These are phyloP conservation scores for Ascochyta clinopodiicola DNA, from an alignment of 2,329 filamentous ascomycete genomes.

Conservation along the genomic window DNA sequence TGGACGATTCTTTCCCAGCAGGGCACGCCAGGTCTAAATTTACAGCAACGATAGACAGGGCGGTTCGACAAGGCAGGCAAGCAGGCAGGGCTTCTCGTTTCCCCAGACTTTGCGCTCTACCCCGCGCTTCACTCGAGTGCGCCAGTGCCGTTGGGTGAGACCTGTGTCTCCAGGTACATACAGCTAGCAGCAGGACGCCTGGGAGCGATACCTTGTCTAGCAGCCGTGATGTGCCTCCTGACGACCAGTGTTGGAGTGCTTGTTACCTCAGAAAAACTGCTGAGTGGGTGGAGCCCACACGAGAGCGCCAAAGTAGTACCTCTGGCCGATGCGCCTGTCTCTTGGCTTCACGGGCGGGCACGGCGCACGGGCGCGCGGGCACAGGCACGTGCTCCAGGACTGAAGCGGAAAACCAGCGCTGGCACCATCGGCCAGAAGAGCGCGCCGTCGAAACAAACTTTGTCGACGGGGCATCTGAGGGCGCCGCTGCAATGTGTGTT, in stretches of 20 bases:
- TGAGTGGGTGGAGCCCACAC: constrained; percentile 33
- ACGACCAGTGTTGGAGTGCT: constrained; percentile 27
- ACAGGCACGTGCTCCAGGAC: constrained; percentile 35
- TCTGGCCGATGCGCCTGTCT: constrained; percentile 41
- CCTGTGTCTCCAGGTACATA: constrained; percentile 27
- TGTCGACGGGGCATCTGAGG: constrained; percentile 9
- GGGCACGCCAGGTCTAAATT: constrained; percentile 10
- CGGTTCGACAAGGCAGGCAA: constrained; percentile 5
- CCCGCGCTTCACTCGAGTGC: constrained; percentile 13
- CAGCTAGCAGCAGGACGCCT: constrained; percentile 20
- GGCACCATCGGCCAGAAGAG: constrained; percentile 11
- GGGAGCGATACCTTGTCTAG: constrained; percentile 25
- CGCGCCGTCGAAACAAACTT: constrained; percentile 7
- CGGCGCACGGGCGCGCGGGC: constrained; percentile 9
- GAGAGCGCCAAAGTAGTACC: constrained; percentile 34
- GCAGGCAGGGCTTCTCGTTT: constrained; percentile 7
- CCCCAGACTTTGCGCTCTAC: constrained; percentile 19
- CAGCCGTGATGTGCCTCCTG: constrained; percentile 31
- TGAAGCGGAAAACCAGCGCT: constrained; percentile 19
- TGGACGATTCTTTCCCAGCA: constrained; percentile 6
- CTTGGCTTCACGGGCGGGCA: constrained; percentile 28
- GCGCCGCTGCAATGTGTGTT: constrained; percentile 7
- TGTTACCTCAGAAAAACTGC: constrained; percentile 39
- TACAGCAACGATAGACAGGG: not conserved
- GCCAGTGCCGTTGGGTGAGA: constrained; percentile 17